Base-by-base conservation (phyloP, 306 rosid species). In the Crotalaria pallida region DNA sequence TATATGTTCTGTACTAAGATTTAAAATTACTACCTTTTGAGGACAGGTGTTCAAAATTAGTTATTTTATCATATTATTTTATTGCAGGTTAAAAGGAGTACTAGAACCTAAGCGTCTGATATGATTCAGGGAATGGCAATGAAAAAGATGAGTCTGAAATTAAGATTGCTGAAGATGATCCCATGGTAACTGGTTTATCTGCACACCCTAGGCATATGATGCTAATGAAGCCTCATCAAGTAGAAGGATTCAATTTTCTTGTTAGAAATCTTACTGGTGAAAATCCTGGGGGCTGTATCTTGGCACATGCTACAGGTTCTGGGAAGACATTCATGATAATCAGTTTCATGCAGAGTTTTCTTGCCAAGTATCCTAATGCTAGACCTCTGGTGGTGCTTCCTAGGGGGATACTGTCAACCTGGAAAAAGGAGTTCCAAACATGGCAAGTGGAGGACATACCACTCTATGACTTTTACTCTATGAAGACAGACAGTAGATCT, bases 361-460 rank as follows among this genome's bases (percentile, higher is more conserved):
- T 94, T 6, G 99, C 92, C 0, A 91, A 86, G 83, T 90, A 90
- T 77, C 97, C 96, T 12, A 51, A 80, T 79, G 99, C 87, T 12
- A 82, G 95, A 80, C 97, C 99, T 0, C 82, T 94, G 18, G 96
- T 94, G 71, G 88, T 94, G 77, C 99, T 94, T 77, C 97, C 99
- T 2, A 91, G 91, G 82, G 97, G 99, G 75, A 94, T 88, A 68
- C 71, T 94, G 69, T 75, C 89, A 16, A 94, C 82, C 12, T 94
- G 99, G 99, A 90, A 87, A 72, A 87, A 82, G 77, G 99, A 94
- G 84, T 90, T 94, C 18, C 88, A 83, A 53, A 81, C 43, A 24
- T 94, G 99, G 99, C 99, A 94, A 79, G 92, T 94, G 40, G 99
- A 94, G 77, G 89, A 90, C 71, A 76, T 88, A 59, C 97, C 97